Base-by-base conservation (phyloP, 2,329 filamentous ascomycete species). In the Harringtonia lauricola region DNA sequence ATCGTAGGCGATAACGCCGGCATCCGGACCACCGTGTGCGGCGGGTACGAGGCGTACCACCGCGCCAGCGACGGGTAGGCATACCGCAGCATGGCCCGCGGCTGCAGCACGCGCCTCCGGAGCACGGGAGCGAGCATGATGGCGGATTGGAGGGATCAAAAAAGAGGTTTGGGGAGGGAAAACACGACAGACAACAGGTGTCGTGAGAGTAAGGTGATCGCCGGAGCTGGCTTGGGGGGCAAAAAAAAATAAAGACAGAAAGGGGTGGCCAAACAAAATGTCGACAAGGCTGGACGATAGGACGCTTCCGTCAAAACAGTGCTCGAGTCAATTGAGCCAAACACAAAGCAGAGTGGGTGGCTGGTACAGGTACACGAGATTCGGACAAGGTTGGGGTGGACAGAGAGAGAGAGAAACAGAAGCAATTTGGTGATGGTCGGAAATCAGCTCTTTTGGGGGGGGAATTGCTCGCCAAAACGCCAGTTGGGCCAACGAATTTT, bases 1-100 rank as follows among this genome's bases (percentile, higher is more conserved):
- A 98, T 98, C 56, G 92, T 98, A 44, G 92, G 92, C 51, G 92
- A 98, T 58, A 98, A 76, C 47, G 92, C 92, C 53, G 92, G 92
- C 92, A 98, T 98, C 74, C 80, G 92, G 71, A 98, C 82, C 65
- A 98, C 73, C 55, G 85, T 90, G 71, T 98, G 92, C 55, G 88
- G 80, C 54, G 92, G 94, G 72, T 86, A 96, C 40, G 90, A 94
- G 55, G 75, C 92, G 71, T 75, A 79, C 65, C 68, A 76, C 69
- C 78, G 71, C 64, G 76, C 69, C 50, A 79, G 66, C 57, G 70
- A 69, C 44, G 68, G 60, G 55, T 72, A 65, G 54, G 68, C 68
- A 52, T 64, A 65, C 58, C 72, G 67, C 58, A 74, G 63, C 56
- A 69, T 61, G 54, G 65, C 63, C 51, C 63, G 61, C 54, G 70